phyloP scores from a whole-genome alignment of 805 yeast genomes.

The Sugiyamaella floridensis region DNA sequence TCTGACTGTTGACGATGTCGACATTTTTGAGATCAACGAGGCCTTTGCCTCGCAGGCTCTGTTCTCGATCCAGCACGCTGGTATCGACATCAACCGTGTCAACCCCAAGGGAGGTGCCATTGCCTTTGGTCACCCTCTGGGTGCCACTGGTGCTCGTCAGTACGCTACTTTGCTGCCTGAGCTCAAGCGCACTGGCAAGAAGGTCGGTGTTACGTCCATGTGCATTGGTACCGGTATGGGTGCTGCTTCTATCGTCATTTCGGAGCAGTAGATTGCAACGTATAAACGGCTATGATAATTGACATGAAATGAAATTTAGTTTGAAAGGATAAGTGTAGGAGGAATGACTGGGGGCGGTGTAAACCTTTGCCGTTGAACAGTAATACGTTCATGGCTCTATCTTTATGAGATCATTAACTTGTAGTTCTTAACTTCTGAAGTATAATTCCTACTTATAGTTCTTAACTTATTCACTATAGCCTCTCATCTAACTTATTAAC shows the following conservation, averaged over 20 bases:
- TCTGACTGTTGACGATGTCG: conserved; percentile 56
- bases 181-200: conserved; percentile 59
- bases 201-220: conserved; percentile 87
- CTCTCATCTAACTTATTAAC: no score
- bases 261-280: conserved; percentile 44
- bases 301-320: neutral
- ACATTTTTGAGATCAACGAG: conserved; percentile 84
- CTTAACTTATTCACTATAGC: no score
- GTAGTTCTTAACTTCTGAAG: no score
- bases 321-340: no score
- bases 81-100: conserved; percentile 63
- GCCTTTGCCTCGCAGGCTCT: conserved; percentile 95
- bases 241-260: conserved; percentile 81
- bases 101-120: conserved; percentile 96
- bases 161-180: conserved; percentile 81
- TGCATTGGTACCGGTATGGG: conserved; percentile 99
- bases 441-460: no score
- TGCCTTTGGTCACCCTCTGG: conserved; percentile 91
- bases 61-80: conserved; percentile 58
- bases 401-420: no score
- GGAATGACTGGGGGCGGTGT: no score
- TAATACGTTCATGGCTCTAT: no score
- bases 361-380: no score
- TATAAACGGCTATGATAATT: neutral
- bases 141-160: conserved; percentile 89